Conservation (phyloP, 179 eudicot genomes). For the Beta corolliflora region DNA sequence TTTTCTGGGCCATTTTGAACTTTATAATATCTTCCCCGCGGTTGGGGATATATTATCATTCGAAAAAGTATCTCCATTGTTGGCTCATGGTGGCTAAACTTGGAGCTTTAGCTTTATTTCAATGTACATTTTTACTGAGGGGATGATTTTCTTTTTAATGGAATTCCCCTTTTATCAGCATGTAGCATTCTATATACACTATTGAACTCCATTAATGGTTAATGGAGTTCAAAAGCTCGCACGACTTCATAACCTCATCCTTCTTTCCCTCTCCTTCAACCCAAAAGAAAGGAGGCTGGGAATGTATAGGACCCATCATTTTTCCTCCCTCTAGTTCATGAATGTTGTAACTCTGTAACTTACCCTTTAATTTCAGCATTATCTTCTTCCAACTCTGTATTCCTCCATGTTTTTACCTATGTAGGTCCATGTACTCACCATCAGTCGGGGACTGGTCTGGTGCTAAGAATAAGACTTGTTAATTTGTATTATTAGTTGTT, state of each 20-base stretch:
- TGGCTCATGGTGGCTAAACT: conserved; percentile 25
- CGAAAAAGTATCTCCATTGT: conserved; percentile 16
- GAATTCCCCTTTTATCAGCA: conserved; percentile 21
- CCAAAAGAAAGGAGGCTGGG: conserved; percentile 14
- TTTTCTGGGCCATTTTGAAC: background rate
- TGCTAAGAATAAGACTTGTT: conserved; percentile 26
- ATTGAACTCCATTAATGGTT: conserved; percentile 20
- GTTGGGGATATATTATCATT: conserved; percentile 15
- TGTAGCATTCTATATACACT: conserved; percentile 16
- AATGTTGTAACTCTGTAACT: background rate
- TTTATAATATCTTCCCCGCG: conserved; percentile 7
- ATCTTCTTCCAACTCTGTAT: background rate
- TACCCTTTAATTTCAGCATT: background rate
- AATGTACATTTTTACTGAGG: conserved; percentile 23
- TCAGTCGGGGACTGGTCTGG: conserved; percentile 21
- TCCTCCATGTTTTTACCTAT: background rate
- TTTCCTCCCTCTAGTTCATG: conserved; percentile 9
- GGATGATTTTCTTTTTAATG: conserved; percentile 21
- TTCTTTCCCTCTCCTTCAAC: background rate
- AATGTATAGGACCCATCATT: conserved; percentile 4
- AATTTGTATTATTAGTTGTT: background rate
- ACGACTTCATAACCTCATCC: conserved; percentile 1
- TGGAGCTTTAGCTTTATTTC: conserved; percentile 32
- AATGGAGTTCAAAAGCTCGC: conserved; percentile 18
- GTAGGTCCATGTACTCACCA: background rate